Evolutionary conservation across 352 stramenopile species (phyloP), one percentile per base, ranked within the genome.

Genomic region (Peronospora destructor): DNA sequence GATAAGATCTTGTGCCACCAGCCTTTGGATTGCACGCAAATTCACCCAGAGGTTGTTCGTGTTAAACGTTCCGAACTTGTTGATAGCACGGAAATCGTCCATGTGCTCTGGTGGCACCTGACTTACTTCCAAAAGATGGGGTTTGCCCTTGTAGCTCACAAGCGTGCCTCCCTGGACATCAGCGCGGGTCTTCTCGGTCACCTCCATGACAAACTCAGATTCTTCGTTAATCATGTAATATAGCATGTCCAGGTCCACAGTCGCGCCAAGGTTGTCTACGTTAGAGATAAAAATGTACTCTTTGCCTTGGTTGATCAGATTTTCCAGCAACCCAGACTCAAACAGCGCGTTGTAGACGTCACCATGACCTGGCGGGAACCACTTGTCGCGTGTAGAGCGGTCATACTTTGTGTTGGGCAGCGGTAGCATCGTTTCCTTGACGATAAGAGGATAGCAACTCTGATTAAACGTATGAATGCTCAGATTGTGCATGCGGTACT

Each of bases 271-370:
- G 65, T 99, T 99, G 76, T 99, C 97, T 33, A 97, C 97, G 72
- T 99, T 99, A 44, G 91, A 98, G 52, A 99, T 98, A 75, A 99
- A 99, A 62, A 99, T 97, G 77, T 99, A 99, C 65, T 98, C 96
- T 64, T 97, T 97, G 52, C 95, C 95, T 56, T 91, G 80, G 39
- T 87, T 84, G 44, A 98, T 95, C 32, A 99, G 81, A 47, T 87
- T 84, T 59, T 98, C 94, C 10, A 99, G 80, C 59, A 96, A 67
- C 4, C 96, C 97, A 0, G 91, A 98, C 47, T 97, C 95, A 49
- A 98, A 96, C 6, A 99, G 71, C 45, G 96, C 95, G 38, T 98
- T 95, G 74, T 99, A 99, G 4, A 99, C 85, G 68, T 99, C 97
- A 55, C 97, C 97, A 66, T 99, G 97, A 29, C 97, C 97, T 10